Evolutionary conservation across 768 basidiomycete species (phyloP).

Genomic region (Kwoniella heveanensis): DNA sequence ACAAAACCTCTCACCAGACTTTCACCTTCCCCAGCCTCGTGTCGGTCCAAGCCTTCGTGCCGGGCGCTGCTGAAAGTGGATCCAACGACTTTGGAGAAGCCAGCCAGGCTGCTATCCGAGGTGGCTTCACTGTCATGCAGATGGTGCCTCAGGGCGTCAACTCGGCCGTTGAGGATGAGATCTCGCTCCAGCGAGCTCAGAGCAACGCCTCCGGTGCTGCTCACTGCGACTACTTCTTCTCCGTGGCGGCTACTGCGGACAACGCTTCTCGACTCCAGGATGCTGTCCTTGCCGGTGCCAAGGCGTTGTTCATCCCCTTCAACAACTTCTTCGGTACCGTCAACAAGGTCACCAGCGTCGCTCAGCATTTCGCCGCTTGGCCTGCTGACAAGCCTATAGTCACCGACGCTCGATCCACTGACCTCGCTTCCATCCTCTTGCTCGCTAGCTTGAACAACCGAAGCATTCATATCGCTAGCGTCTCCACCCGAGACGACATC

Average conservation of each 20-base stretch:
- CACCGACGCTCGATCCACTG: conserved; percentile 87
- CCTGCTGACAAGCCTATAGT: conserved; percentile 87
- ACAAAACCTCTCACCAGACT: conserved; percentile 88
- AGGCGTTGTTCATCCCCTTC: conserved; percentile 84
- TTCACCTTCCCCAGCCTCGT: conserved; percentile 89
- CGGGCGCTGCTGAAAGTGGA: conserved; percentile 63
- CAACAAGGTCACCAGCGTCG: conserved; percentile 70
- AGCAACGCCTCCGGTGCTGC: conserved; percentile 66
- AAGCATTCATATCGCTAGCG: conserved; percentile 86
- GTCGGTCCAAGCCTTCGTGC: conserved; percentile 84
- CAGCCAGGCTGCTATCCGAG: conserved; percentile 79
- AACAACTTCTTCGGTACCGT: conserved; percentile 57
- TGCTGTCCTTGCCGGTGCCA: conserved; percentile 75
- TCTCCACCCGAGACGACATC: conserved; percentile 81
- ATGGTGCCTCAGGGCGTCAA: conserved; percentile 71
- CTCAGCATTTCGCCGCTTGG: conserved; percentile 88
- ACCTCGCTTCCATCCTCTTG: conserved; percentile 88
- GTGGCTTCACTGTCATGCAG: conserved; percentile 84
- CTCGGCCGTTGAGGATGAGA: conserved; percentile 68
- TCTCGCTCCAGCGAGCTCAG: conserved; percentile 70
- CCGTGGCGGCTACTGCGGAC: conserved; percentile 70
- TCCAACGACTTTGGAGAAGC: conserved; percentile 68
- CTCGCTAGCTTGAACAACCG: conserved; percentile 90
- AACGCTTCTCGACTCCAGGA: conserved; percentile 66
- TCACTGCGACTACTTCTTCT: conserved; percentile 85